phyloP scores from a whole-genome alignment of 805 yeast genomes.

The Scheffersomyces stipitis region DNA sequence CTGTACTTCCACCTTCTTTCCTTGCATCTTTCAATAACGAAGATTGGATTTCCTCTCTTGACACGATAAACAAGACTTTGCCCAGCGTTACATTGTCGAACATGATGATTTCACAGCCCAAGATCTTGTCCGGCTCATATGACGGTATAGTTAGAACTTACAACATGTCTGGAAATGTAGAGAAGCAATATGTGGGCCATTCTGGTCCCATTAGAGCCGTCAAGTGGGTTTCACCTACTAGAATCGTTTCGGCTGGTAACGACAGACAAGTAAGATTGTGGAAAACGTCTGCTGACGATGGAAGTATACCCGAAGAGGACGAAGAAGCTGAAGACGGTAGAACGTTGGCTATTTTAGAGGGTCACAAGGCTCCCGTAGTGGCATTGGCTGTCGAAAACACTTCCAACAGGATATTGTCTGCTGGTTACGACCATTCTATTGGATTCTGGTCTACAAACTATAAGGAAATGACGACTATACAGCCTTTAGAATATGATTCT shows the following conservation, averaged over 20 bases:
- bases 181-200: constrained; percentile 83
- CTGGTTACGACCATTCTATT: constrained; percentile 74
- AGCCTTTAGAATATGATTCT: constrained; percentile 42
- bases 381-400: constrained; percentile 59
- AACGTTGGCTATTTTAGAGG: constrained; percentile 82
- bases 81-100: constrained; percentile 21
- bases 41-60: constrained; percentile 90
- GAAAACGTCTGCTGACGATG: constrained; percentile 57
- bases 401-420: constrained; percentile 72
- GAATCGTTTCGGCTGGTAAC: constrained; percentile 82
- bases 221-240: constrained; percentile 70
- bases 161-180: constrained; percentile 77
- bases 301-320: constrained; percentile 19
- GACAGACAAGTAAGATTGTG: constrained; percentile 88
- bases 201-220: constrained; percentile 83
- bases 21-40: constrained; percentile 86
- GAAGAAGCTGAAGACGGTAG: constrained; percentile 59
- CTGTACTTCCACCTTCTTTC: constrained; percentile 92
- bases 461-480: constrained; percentile 73
- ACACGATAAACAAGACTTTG: constrained; percentile 43
- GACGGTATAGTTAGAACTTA: constrained; percentile 94
- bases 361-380: constrained; percentile 87
- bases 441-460: constrained; percentile 88
- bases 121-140: constrained; percentile 84
- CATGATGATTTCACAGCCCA: constrained; percentile 35